A percentile compares a stretch with the other conserved stretches of the same genome.
Conservation (phyloP, 169 alveolate species). For the Eimeria nieschulzi region DNA sequence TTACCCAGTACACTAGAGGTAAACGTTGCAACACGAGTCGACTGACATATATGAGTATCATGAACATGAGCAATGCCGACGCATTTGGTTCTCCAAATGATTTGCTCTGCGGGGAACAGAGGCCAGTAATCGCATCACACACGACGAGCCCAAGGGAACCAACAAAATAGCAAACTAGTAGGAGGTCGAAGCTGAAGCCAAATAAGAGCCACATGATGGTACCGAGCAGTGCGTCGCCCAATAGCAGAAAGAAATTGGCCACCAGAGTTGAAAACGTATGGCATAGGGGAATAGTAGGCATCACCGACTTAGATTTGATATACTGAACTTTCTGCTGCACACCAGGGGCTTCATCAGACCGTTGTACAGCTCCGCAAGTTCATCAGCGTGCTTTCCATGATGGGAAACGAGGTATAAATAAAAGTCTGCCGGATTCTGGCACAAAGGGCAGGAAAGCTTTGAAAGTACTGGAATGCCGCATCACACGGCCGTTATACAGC, state of each 20-base stretch:
- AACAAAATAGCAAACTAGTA: slow-evolving; percentile 22
- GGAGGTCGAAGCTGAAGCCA: slow-evolving; percentile 28
- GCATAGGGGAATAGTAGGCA: slow-evolving; percentile 63
- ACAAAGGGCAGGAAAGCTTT: slow-evolving; percentile 76
- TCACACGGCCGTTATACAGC: slow-evolving; percentile 80
- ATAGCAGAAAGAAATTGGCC: slow-evolving; percentile 2
- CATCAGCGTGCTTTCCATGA: slow-evolving; percentile 5
- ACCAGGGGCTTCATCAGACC: slow-evolving; percentile 38
- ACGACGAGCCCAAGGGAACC: slow-evolving; percentile 32
- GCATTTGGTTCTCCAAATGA: slow-evolving; percentile 71
- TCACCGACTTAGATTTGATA: slow-evolving; percentile 40
- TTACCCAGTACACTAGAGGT: slow-evolving; percentile 30
- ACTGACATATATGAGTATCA: slow-evolving; percentile 43
- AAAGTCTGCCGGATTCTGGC: slow-evolving; percentile 80
- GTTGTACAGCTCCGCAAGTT: slow-evolving; percentile 41
- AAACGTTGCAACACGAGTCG: slow-evolving; percentile 43
- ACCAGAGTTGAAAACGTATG: slow-evolving; percentile 41
- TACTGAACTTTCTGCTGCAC: slow-evolving; percentile 70
- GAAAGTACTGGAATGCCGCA: slow-evolving; percentile 75
- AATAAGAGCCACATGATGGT: slow-evolving; percentile 56
- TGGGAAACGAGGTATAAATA: slow-evolving; percentile 62
- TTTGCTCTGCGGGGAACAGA: slow-evolving; percentile 63
- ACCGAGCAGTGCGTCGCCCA: slow-evolving; percentile 49
- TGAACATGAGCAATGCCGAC: slow-evolving; percentile 29
- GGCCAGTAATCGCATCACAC: slow-evolving; percentile 15